Evolutionary conservation across 2,329 filamentous ascomycete genomes (phyloP), one percentile per base, ranked within the genome.

Genomic region (Microcyclospora tardicrescens): DNA sequence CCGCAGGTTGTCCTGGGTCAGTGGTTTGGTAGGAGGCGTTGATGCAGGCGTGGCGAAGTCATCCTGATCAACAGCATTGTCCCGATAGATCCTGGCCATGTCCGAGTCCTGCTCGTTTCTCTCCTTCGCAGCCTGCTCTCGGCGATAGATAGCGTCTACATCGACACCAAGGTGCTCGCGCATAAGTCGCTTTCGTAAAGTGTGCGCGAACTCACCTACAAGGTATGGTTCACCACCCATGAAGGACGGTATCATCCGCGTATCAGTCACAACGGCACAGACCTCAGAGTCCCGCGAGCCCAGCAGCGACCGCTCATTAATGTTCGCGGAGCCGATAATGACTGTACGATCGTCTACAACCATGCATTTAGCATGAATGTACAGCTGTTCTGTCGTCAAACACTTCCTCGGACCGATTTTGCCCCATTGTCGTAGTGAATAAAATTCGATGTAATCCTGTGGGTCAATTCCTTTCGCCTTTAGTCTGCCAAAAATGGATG

Each of bases 331-430:
- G 13, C 91, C 91, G 51, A 98, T 98, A 44, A 98, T 78, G 14
- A 81, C 89, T 41, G 91, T 77, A 28, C 89, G 77, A 55, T 98
- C 91, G 59, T 98, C 91, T 4, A 94, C 89, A 40, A 98, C 74
- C 69, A 96, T 96, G 48, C 82, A 82, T 63, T 98, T 98, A 44
- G 91, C 91, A 55, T 98, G 91, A 41, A 98, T 96, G 57, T 98
- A 98, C 10, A 98, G 73, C 62, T 96, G 91, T 59, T 98, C 91
- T 0, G 91, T 96, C 3, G 91, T 85, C 29, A 96, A 66, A 41
- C 78, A 75, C 48, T 91, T 83, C 46, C 80, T 80, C 27, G 79
- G 76, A 12, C 84, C 84, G 57, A 98, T 86, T 59, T 81, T 81
- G 15, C 89, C 91, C 89, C 89, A 96, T 39, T 89, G 77, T 41